Conservation (phyloP, 768 basidiomycete species). For the Hemileccinum impolitum region DNA sequence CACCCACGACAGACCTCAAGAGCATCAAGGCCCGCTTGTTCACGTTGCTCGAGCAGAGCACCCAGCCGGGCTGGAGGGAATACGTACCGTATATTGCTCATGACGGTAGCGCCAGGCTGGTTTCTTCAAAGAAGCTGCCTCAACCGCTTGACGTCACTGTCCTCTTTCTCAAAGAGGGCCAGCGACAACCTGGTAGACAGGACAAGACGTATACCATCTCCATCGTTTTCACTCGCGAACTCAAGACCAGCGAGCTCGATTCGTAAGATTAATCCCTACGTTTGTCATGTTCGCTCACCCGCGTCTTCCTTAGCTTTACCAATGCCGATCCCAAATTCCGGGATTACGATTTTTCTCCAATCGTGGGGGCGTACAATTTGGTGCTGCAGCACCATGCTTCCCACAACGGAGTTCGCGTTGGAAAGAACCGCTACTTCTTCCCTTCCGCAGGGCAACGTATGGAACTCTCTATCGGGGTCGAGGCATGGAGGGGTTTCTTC, state of each 20-base stretch:
- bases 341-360: conserved; percentile 40
- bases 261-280: conserved; percentile 27
- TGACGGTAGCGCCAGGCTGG: conserved; percentile 41
- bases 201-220: conserved; percentile 38
- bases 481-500: conserved; percentile 49
- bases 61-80: conserved; percentile 35
- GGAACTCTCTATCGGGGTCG: conserved; percentile 37
- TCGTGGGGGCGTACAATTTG: conserved; percentile 46
- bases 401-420: conserved; percentile 44
- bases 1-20: conserved; percentile 34
- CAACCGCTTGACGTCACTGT: conserved; percentile 34
- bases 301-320: conserved; percentile 33
- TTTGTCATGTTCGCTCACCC: not conserved
- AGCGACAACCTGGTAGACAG: conserved; percentile 26
- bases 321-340: conserved; percentile 35
- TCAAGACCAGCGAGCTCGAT: conserved; percentile 29
- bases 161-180: conserved; percentile 41
- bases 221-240: conserved; percentile 30
- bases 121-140: conserved; percentile 38
- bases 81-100: conserved; percentile 36
- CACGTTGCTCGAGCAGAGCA: conserved; percentile 39
- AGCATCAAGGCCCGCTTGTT: conserved; percentile 42
- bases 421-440: conserved; percentile 52
- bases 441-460: conserved; percentile 24
- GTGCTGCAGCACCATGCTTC: conserved; percentile 43